Percentiles rank a stretch among this genome's conserved stretches.
Conservation (phyloP, 176 grass and related monocot species). For the Guadua angustifolia region DNA sequence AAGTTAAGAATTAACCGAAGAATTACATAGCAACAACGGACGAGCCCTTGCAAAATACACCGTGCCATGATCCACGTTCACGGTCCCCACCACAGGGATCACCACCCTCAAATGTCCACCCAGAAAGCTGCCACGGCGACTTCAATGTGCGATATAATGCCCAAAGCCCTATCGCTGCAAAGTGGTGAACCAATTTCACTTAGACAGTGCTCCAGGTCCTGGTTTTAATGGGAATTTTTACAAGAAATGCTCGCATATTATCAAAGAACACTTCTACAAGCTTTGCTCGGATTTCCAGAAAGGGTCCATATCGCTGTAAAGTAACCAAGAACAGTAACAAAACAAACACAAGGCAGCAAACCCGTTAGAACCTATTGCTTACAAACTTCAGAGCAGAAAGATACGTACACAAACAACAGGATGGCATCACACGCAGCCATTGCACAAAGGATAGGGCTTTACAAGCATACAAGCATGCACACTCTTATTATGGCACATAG, state of each 20-base stretch:
- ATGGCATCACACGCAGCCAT: background rate
- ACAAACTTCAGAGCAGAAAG: conserved; percentile 15
- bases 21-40: conserved; percentile 73
- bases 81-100: conserved; percentile 52
- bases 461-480: background rate
- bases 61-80: conserved; percentile 42
- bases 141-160: conserved; percentile 52
- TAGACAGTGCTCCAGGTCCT: too few relatives aligned
- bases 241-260: too few relatives aligned
- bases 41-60: conserved; percentile 64
- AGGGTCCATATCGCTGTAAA: conserved; percentile 38
- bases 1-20: conserved; percentile 29
- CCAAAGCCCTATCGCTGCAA: conserved; percentile 48
- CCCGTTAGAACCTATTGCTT: conserved; percentile 9
- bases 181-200: too few relatives aligned
- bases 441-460: conserved; percentile 14
- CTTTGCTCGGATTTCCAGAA: too few relatives aligned
- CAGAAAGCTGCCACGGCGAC: conserved; percentile 53
- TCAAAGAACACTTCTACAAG: too few relatives aligned
- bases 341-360: background rate
- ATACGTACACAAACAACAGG: conserved; percentile 37
- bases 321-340: conserved; percentile 9
- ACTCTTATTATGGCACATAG: background rate
- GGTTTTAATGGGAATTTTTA: too few relatives aligned
- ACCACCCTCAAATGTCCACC: conserved; percentile 54